Conservation (phyloP, 352 stramenopile species). For the Thalassiosira hispida region DNA sequence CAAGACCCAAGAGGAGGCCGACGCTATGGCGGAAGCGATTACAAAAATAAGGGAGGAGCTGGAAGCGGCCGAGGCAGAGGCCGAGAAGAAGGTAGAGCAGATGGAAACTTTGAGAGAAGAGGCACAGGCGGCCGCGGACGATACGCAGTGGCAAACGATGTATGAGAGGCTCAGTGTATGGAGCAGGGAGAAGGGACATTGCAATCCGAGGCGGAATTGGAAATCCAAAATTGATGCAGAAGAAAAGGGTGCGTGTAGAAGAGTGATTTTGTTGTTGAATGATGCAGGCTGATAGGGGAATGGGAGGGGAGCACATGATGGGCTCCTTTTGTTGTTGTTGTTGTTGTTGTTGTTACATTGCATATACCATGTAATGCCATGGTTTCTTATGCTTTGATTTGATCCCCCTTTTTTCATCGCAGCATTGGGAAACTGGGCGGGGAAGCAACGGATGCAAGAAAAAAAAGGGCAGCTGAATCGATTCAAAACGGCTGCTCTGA, state of each 20-base stretch:
- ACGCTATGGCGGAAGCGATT: neutral
- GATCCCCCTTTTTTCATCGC: too few species aligned
- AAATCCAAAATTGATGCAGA: conserved; percentile 31
- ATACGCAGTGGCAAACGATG: conserved; percentile 19
- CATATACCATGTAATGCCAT: too few species aligned
- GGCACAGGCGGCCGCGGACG: conserved; percentile 3
- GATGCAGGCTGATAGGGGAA: too few species aligned
- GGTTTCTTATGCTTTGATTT: too few species aligned
- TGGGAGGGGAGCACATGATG: too few species aligned
- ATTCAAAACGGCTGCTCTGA: conserved; percentile 5
- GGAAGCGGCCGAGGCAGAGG: conserved; percentile 4
- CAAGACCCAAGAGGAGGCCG: neutral
- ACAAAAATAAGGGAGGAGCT: neutral
- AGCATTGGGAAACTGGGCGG: conserved; percentile 20
- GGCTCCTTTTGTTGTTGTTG: too few species aligned
- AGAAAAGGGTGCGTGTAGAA: too few species aligned
- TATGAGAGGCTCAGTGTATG: conserved; percentile 4
- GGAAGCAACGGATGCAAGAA: conserved; percentile 12
- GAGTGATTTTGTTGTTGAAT: too few species aligned
- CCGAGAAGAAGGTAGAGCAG: conserved; percentile 8
- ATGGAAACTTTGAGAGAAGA: conserved; percentile 4
- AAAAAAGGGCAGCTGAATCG: neutral
- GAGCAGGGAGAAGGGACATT: conserved; percentile 18
- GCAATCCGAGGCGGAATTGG: conserved; percentile 29
- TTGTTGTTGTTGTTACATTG: too few species aligned